Evolutionary conservation across 2,329 filamentous ascomycete species (phyloP).

Genomic region (Aspergillus fumigatus): DNA sequence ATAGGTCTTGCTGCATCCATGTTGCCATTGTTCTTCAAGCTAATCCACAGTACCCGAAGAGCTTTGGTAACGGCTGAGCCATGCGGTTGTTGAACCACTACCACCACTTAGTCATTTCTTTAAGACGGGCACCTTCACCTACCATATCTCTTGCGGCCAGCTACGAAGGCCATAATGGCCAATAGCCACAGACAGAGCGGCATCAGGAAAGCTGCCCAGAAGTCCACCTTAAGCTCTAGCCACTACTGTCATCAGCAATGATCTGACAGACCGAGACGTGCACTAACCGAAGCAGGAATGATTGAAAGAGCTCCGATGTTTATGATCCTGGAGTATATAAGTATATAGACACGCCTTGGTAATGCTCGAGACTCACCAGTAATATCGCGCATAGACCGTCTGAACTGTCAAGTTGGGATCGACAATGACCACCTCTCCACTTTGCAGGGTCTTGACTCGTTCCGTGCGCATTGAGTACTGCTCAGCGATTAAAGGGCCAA

Average conservation of each 20-base stretch:
- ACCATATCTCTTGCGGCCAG: background rate
- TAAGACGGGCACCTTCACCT: background rate
- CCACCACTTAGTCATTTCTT: background rate
- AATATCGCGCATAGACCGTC: background rate
- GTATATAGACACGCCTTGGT: background rate
- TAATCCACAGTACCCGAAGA: background rate
- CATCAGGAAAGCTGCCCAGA: slow-evolving; percentile 3
- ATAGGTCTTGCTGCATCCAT: slow-evolving; percentile 1
- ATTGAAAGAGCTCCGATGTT: background rate
- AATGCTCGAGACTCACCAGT: background rate
- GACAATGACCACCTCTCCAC: background rate
- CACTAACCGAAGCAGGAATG: background rate
- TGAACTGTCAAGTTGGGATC: background rate
- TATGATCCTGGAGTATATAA: background rate
- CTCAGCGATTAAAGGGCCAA: background rate
- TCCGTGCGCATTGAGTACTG: background rate
- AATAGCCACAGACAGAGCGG: slow-evolving; percentile 1
- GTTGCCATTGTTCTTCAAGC: background rate
- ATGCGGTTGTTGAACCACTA: background rate
- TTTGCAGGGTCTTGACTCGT: background rate
- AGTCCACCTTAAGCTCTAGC: slow-evolving; percentile 3
- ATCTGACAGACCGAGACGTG: no score
- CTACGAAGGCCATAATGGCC: background rate
- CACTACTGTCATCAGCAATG: background rate
- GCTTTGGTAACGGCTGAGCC: background rate